Evolutionary conservation across 257 asterid species (phyloP).

Genomic region (Solanum paucissectum): DNA sequence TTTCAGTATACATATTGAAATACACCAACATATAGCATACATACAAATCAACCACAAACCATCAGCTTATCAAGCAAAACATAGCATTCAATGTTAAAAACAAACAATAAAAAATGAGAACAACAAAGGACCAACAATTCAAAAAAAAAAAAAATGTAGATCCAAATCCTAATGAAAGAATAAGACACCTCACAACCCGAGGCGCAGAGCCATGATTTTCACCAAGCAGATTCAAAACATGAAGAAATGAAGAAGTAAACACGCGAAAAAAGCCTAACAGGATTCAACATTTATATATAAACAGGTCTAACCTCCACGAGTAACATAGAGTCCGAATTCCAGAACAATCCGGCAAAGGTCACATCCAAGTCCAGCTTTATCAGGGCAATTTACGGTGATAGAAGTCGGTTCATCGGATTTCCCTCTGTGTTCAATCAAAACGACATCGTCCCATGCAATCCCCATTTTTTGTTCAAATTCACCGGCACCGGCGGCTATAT

Average conservation of each 20-base stretch:
- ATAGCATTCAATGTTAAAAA: background rate
- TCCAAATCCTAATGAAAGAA: background rate
- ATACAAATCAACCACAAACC: background rate
- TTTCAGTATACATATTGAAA: background rate
- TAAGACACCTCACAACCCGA: background rate
- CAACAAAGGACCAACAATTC: background rate
- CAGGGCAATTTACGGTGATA: constrained; percentile 41
- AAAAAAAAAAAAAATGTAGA: background rate
- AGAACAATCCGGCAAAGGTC: constrained; percentile 33
- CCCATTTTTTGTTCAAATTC: constrained; percentile 14
- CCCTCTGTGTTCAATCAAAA: constrained; percentile 24
- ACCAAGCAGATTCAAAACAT: background rate
- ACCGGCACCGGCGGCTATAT: background rate
- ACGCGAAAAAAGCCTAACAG: background rate
- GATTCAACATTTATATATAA: background rate
- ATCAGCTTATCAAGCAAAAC: background rate
- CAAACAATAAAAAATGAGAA: background rate
- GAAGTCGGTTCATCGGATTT: constrained; percentile 29
- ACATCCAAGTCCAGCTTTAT: constrained; percentile 43
- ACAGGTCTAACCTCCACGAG: constrained; percentile 25
- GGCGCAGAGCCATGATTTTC: background rate
- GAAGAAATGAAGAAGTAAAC: background rate
- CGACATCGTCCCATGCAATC: constrained; percentile 37
- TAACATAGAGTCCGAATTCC: constrained; percentile 35
- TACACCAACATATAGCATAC: background rate